Base-by-base conservation (phyloP, 768 basidiomycete genomes). In the Podaxis sp. region DNA sequence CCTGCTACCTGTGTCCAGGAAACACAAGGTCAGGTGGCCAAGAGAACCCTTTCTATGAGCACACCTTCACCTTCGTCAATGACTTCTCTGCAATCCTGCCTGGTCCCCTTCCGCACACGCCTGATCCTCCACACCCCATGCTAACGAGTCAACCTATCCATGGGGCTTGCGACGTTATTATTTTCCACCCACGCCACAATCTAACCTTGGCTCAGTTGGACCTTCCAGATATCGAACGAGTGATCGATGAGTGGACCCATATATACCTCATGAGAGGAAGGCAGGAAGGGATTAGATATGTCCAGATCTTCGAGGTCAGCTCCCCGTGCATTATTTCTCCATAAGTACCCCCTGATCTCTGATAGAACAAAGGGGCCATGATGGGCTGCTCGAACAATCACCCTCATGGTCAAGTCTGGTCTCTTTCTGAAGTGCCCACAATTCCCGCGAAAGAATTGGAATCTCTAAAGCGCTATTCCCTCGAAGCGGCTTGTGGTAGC, bases 371-470 rank as follows among this genome's bases (percentile, higher is more conserved):
- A 76, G 95, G 95, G 2, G 76, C 88, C 2, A 95, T 94, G 80
- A 96, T 96, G 95, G 95, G 95, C 11, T 96, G 93, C 71, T 93
- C 91, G 6, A 96, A 96, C 70, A 93, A 94, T 26, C 95, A 96
- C 72, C 94, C 95, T 0, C 95, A 96, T 72, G 93, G 94, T 22
- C 95, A 97, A 74, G 85, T 88, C 15, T 94, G 93, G 91, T 90
- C 92, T 2, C 74, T 89, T 3, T 91, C 89, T 2, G 79, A 79
- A 15, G 76, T 95, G 6, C 94, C 93, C 0, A 83, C 86, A 0
- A 73, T 90, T 26, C 87, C 91, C 1, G 79, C 87, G 2, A 85
- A 79, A 57, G 93, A 94, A 69, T 76, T 95, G 5, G 68, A 68
- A 2, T 85, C 84, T 40, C 72, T 94, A 44, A 76, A 76, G 56